Evolutionary conservation across 2,329 filamentous ascomycete genomes (phyloP), one percentile per base, ranked within the genome.

Genomic region (Diaporthe citri): DNA sequence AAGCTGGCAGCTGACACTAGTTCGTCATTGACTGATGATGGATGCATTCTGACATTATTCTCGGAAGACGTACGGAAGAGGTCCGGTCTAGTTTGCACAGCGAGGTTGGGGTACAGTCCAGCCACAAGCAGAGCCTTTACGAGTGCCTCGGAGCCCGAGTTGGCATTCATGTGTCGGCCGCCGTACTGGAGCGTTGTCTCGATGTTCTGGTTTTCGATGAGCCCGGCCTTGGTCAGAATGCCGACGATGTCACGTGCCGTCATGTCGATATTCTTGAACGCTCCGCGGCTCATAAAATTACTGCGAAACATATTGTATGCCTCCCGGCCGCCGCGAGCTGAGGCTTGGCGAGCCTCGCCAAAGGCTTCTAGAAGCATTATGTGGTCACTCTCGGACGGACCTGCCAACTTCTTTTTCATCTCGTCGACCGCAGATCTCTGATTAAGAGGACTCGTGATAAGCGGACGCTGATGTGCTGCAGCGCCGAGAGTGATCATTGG

Each of bases 51-150:
- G 5, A 34, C 34, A 15, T 31, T 13, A 36, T 43, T 70, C 20
- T 74, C 72, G 39, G n/a, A 13, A 48, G 20, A 8, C 22, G 69
- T 72, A 4, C 69, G 59, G 43, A 64, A 57, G 1, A n/a, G 20
- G 12, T 12, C 13, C 20, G 6, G 12, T 34, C n/a, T 43, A 4
- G 12, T 31, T 2, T 43, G 34, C 31, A 59, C 46, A 9, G 83
- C 87, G 36, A 89, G 62, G 69, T 88, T 88, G 3, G 86, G 86
- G 73, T 85, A 83, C 31, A 85, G 78, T 15, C 86, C 86, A 25
- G 86, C 84, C 17, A 86, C 76, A 5, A 85, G 77, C n/a, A 90
- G 80, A 20, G 85, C 84, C 74, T 87, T 88, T 72, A 89, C 82
- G 36, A 90, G 81, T 1, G 82, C 78, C 1, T 80, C 73, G 52